Conservation (phyloP, 371 early-diverging fungal genomes). For the Massospora cicadina region DNA sequence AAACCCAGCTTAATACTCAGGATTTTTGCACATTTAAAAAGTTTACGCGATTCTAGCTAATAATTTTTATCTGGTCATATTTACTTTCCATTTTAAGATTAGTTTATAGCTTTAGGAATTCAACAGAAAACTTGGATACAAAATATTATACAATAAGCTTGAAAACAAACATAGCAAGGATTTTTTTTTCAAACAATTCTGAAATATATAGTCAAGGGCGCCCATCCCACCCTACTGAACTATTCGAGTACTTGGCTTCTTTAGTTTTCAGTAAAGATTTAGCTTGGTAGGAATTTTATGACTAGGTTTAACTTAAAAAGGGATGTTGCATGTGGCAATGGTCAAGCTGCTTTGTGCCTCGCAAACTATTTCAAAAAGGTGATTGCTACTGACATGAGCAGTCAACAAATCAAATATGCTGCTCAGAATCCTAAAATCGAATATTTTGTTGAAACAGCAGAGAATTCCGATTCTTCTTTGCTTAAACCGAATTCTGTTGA, state of each 20-base stretch:
- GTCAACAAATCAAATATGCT: not conserved
- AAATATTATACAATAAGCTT: no score
- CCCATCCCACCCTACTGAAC: not conserved
- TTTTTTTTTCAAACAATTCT: slow-evolving; percentile 7
- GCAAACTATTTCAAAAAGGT: not conserved
- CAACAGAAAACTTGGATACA: no score
- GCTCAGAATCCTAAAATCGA: not conserved
- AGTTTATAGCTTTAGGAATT: no score
- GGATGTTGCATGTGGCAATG: slow-evolving; percentile 10
- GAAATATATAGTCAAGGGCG: not conserved
- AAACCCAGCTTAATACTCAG: no score
- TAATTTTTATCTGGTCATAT: no score
- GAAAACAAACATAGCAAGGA: no score
- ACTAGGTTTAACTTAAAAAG: not conserved
- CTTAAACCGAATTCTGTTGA: not conserved
- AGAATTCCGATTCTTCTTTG: not conserved
- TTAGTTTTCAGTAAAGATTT: not conserved
- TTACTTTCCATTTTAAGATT: no score
- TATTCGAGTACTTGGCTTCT: slow-evolving; percentile 1
- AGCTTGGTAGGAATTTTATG: slow-evolving; percentile 5
- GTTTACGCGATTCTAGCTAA: no score
- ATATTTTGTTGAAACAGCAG: not conserved
- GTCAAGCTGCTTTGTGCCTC: slow-evolving; percentile 6
- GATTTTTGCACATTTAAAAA: no score
- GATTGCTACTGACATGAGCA: slow-evolving; percentile 4